Conservation (phyloP, 2,329 filamentous ascomycete species). For the Dothistroma pini region DNA sequence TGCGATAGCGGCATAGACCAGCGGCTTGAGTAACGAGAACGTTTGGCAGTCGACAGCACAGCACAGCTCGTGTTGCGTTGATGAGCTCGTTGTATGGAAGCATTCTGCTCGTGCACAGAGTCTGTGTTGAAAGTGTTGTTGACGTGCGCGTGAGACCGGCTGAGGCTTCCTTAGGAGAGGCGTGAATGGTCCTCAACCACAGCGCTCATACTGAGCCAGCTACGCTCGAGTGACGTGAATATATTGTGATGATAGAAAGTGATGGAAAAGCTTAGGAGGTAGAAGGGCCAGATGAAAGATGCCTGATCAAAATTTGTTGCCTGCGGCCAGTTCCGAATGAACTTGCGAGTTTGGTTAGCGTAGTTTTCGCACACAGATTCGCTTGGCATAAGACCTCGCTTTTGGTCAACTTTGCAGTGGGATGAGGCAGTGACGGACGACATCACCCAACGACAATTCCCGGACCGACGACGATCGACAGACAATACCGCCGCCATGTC, state of each 20-base stretch:
- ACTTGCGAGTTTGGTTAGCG: too few species aligned
- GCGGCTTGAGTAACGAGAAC: too few species aligned
- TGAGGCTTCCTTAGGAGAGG: too few species aligned
- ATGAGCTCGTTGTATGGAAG: neutral
- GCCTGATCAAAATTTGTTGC: neutral
- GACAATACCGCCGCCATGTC: constrained; percentile 12
- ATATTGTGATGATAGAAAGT: too few species aligned
- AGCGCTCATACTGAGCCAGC: too few species aligned
- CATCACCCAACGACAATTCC: constrained; percentile 3
- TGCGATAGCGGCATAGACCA: neutral
- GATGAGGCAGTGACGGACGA: neutral
- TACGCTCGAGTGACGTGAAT: too few species aligned
- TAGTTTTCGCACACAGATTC: neutral
- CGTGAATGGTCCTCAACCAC: too few species aligned
- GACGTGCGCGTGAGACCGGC: too few species aligned
- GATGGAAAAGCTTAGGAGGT: too few species aligned
- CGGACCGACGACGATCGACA: constrained; percentile 1
- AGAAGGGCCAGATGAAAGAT: too few species aligned
- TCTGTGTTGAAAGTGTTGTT: neutral
- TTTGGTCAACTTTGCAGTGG: neutral
- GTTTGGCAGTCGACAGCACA: too few species aligned
- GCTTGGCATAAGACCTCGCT: neutral
- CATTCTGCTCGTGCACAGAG: neutral
- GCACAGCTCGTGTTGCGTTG: neutral
- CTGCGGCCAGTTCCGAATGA: neutral